These are phyloP conservation scores for Aurantiochytrium sp. DNA, from an alignment of 108 stramenopile species.

Conservation along the genomic window DNA sequence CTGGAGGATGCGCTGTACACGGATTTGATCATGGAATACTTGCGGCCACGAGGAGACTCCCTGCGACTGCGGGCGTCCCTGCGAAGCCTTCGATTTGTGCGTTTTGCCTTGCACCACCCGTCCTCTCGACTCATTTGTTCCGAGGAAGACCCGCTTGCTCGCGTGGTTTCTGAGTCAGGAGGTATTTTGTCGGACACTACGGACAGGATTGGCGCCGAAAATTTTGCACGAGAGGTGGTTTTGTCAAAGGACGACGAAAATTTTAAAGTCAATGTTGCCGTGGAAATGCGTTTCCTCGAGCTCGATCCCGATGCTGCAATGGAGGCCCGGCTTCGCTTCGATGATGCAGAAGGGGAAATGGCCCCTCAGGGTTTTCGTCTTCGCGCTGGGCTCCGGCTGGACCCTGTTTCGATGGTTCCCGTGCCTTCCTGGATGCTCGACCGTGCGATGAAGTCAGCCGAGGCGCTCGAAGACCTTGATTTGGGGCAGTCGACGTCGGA, in stretches of 20 bases:
- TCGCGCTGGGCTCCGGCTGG: background rate
- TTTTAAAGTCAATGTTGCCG: background rate
- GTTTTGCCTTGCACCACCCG: background rate
- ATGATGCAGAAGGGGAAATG: background rate
- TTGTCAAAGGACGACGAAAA: background rate
- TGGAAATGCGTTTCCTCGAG: background rate
- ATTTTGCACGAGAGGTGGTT: background rate
- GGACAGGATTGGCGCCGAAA: background rate
- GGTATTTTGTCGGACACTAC: background rate
- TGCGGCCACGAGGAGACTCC: background rate
- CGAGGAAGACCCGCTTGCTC: background rate
- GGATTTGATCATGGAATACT: background rate
- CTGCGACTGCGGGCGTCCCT: background rate
- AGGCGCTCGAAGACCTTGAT: background rate
- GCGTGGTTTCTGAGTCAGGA: background rate
- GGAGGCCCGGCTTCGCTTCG: background rate
- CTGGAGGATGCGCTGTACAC: background rate
- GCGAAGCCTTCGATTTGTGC: background rate
- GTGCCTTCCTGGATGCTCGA: background rate
- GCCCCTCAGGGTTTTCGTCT: background rate
- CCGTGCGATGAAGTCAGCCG: background rate
- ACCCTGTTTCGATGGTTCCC: background rate
- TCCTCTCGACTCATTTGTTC: background rate
- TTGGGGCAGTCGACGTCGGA: background rate
- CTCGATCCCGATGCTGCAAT: background rate